Conservation (phyloP, 139 green algal genomes). For the Chlorella vulgaris region DNA sequence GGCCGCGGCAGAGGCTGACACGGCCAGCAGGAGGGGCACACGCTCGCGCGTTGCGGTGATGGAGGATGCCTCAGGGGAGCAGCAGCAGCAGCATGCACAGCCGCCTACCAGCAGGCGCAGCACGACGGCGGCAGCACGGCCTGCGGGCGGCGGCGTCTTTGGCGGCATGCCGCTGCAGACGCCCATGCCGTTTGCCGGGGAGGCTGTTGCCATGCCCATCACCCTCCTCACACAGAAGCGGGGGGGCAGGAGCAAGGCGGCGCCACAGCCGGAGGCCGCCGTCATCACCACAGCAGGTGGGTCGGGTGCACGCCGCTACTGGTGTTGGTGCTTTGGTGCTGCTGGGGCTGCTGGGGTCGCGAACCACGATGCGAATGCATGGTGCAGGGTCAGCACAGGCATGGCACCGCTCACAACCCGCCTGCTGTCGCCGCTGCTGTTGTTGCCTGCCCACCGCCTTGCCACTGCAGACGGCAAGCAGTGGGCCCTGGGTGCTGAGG, state of each 20-base stretch:
- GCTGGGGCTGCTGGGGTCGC: not conserved
- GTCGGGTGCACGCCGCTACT: not conserved
- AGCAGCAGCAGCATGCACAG: slow-evolving; percentile 26
- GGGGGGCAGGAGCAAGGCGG: slow-evolving; percentile 38
- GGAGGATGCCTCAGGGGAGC: not conserved
- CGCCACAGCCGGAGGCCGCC: slow-evolving; percentile 27
- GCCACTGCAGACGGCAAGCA: slow-evolving; percentile 39
- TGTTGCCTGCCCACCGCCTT: too few species aligned
- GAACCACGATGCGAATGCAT: too few species aligned
- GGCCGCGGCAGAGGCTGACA: not conserved
- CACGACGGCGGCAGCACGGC: not conserved
- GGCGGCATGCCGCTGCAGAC: slow-evolving; percentile 45
- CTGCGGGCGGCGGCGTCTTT: not conserved
- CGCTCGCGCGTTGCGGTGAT: not conserved
- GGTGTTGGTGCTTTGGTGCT: not conserved
- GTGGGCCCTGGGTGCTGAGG: slow-evolving; percentile 42
- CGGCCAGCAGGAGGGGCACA: not conserved
- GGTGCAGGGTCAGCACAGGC: too few species aligned
- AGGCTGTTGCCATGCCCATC: slow-evolving; percentile 35
- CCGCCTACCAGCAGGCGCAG: not conserved
- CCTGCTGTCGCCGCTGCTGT: too few species aligned
- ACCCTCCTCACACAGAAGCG: slow-evolving; percentile 44
- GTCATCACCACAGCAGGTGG: slow-evolving; percentile 37
- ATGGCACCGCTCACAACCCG: too few species aligned
- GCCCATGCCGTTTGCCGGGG: slow-evolving; percentile 47